phyloP scores from a whole-genome alignment of 2,329 filamentous ascomycete genomes.

The Lasiodiplodia hormozganensis region DNA sequence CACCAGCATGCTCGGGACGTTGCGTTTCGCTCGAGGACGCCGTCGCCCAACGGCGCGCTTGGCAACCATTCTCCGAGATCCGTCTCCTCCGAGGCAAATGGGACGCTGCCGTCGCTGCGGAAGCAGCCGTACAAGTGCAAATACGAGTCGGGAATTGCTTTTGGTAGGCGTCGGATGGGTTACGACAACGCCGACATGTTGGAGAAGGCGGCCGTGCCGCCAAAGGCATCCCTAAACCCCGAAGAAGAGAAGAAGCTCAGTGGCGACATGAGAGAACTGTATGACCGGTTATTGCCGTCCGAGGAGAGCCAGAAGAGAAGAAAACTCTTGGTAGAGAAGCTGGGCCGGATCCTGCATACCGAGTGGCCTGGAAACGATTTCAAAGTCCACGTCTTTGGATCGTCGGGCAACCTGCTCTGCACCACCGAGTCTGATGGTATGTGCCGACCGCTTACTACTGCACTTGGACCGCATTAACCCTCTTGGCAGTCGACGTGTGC shows the following conservation, averaged over 20 bases:
- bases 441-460: constrained; percentile 42
- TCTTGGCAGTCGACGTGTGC: constrained; percentile 83
- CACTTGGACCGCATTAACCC: constrained; percentile 36
- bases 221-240: constrained; percentile 61
- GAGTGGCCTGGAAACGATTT: constrained; percentile 94
- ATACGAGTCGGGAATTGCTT: constrained; percentile 85
- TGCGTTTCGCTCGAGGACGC: constrained; percentile 76
- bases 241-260: constrained; percentile 64
- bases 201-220: constrained; percentile 70
- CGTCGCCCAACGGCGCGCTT: constrained; percentile 76
- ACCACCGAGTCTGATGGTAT: constrained; percentile 95
- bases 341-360: constrained; percentile 85
- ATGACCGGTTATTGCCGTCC: constrained; percentile 83
- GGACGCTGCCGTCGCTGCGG: constrained; percentile 71
- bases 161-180: constrained; percentile 84
- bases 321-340: constrained; percentile 78
- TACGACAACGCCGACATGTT: constrained; percentile 89
- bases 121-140: constrained; percentile 73
- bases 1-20: constrained; percentile 87
- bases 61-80: constrained; percentile 87
- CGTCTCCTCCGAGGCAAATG: constrained; percentile 86
- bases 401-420: constrained; percentile 92
- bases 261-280: constrained; percentile 84
- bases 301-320: constrained; percentile 78
- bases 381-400: constrained; percentile 93